phyloP scores from a whole-genome alignment of 1,284 basidiomycete species.

The Naganishia liquefaciens region DNA sequence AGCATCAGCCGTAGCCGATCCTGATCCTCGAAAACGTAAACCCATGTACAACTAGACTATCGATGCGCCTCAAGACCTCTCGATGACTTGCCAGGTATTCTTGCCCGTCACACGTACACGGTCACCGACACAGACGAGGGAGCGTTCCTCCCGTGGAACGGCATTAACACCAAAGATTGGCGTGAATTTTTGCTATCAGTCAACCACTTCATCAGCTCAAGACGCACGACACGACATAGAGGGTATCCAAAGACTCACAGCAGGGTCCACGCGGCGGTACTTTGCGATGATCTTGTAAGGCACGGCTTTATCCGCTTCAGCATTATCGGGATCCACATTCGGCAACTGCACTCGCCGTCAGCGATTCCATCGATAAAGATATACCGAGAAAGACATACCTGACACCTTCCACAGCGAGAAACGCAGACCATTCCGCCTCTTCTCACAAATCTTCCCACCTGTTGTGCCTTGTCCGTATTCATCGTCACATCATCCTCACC shows the following conservation, averaged over 20 bases:
- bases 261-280: constrained; percentile 32
- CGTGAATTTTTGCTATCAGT: constrained; percentile 27
- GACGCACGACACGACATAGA: not conserved
- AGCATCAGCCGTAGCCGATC: too few species aligned
- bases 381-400: constrained; percentile 12
- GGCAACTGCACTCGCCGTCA: constrained; percentile 22
- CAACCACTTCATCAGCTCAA: not conserved
- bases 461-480: not conserved
- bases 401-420: constrained; percentile 33
- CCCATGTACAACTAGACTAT: not conserved
- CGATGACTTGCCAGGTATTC: constrained; percentile 28
- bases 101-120: constrained; percentile 12
- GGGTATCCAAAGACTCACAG: constrained; percentile 27
- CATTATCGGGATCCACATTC: constrained; percentile 31
- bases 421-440: constrained; percentile 27
- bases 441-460: not conserved
- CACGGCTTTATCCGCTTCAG: constrained; percentile 29
- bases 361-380: not conserved
- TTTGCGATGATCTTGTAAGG: constrained; percentile 33
- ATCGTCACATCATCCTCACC: constrained; percentile 7
- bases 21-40: too few species aligned
- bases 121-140: constrained; percentile 24
- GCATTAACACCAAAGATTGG: constrained; percentile 33
- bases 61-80: not conserved
- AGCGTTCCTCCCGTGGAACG: constrained; percentile 9